Base-by-base conservation (phyloP, 2,329 filamentous ascomycete genomes). In the Clonostachys chloroleuca region DNA sequence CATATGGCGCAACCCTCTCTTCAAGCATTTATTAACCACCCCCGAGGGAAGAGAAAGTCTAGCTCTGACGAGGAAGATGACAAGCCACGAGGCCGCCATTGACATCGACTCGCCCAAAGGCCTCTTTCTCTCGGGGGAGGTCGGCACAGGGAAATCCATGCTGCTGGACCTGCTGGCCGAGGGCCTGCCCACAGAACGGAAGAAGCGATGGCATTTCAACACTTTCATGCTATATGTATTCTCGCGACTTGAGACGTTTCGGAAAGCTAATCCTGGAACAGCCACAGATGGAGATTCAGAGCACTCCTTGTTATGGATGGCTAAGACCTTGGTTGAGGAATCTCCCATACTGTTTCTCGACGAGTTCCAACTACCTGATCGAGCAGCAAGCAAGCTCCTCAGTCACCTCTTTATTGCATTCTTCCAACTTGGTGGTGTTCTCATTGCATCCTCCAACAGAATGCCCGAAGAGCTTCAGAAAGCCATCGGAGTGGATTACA, bases 71-170 rank as follows among this genome's bases (percentile, higher is more conserved):
- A 72, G 79, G 44, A 78, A 84, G n/a, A 68, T 92, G 13, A 86
- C 83, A 1, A 81, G 76, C 54, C 80, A 91, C 59, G 83, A 92
- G 60, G 80, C 81, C 17, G 88, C 88, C 12, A 75, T 90, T 51
- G 72, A 82, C 42, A 76, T 92, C 43, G 75, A 87, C 56, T 89
- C 86, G 0, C 89, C 89, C 0, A 81, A 77, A 54, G 89, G 89
- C 0, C 68, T 94, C 14, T 84, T 92, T 59, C 73, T 94, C 0
- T 89, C 89, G 24, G 88, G 89, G 7, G 87, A 91, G 59, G 89
- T 94, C 2, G 89, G 89, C 12, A 90, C 86, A 0, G 88, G 89
- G 13, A 94, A 94, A 62, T 87, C 83, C 6, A 91, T 94, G 86
- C 76, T 94, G n/a, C 75, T 92, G 13, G 88, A 92, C 57, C 69